Evolutionary conservation across 768 basidiomycete genomes (phyloP).

Genomic region (Rubroboletus pulcherrimus): DNA sequence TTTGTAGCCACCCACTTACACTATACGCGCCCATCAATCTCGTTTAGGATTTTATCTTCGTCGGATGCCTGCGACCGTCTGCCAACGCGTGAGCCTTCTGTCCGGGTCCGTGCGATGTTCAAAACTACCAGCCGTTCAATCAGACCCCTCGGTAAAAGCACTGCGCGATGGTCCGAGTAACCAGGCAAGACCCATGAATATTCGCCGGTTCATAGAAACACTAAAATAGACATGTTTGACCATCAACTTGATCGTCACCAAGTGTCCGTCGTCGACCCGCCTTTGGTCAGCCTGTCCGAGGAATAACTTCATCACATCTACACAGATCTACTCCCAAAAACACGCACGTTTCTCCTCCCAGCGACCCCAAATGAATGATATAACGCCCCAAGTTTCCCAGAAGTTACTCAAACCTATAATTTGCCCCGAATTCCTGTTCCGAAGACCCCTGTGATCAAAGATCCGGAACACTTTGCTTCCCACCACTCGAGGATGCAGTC

Average conservation of each 20-base stretch:
- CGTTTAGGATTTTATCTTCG: background rate
- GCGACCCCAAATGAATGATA: too few relatives aligned
- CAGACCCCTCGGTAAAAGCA: background rate
- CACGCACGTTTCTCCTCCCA: background rate
- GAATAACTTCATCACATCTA: background rate
- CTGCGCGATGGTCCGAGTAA: conserved; percentile 2
- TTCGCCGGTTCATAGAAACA: background rate
- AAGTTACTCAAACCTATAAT: conserved; percentile 29
- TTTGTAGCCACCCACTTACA: conserved; percentile 18
- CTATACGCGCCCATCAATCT: background rate
- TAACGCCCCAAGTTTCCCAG: background rate
- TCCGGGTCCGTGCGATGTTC: background rate
- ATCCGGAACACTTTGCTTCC: conserved; percentile 41
- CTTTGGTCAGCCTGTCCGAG: background rate
- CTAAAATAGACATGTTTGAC: background rate
- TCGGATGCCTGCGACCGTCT: too few relatives aligned
- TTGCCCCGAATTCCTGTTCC: conserved; percentile 50
- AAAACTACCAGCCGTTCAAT: background rate
- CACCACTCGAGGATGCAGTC: conserved; percentile 69
- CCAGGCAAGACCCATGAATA: conserved; percentile 1
- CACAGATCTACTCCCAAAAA: background rate
- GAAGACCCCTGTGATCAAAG: conserved; percentile 62
- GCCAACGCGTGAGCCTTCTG: background rate
- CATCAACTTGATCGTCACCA: background rate
- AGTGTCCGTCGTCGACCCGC: background rate